A percentile compares a stretch with the other conserved stretches of the same genome.
Evolutionary conservation across 2,329 filamentous ascomycete genomes (phyloP).

Genomic region (Scedosporium boydii): DNA sequence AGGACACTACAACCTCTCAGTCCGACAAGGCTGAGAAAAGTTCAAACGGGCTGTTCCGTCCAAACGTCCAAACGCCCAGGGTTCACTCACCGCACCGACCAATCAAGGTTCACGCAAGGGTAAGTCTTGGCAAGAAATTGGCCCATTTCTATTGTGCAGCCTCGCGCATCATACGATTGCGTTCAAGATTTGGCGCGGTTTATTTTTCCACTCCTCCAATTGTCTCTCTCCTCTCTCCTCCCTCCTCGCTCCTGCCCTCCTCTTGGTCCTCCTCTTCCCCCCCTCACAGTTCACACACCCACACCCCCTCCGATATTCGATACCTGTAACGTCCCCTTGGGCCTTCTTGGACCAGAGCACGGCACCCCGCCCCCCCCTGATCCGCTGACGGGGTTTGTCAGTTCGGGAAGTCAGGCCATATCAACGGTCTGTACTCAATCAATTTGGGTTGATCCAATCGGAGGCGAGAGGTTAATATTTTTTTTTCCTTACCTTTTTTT

Average conservation of each 20-base stretch:
- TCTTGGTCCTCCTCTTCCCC: background rate
- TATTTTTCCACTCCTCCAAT: background rate
- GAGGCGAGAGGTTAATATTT: background rate
- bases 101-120: background rate
- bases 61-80: background rate
- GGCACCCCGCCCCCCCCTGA: background rate
- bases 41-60: constrained; percentile 1
- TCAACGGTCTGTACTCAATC: background rate
- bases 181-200: background rate
- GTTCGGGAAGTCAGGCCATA: background rate
- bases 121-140: constrained; percentile 2
- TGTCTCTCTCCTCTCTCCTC: too few relatives aligned
- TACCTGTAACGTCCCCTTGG: background rate
- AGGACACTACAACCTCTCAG: background rate
- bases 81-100: background rate
- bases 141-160: constrained; percentile 4
- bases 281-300: background rate
- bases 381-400: background rate
- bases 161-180: constrained; percentile 7
- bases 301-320: background rate
- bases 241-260: too few relatives aligned
- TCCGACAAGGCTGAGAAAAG: background rate
- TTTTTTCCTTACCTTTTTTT: background rate
- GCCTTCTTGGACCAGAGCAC: background rate
- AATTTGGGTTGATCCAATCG: background rate